These are phyloP conservation scores for Lipomyces orientalis DNA, from an alignment of 805 yeast genomes.

Conservation along the genomic window DNA sequence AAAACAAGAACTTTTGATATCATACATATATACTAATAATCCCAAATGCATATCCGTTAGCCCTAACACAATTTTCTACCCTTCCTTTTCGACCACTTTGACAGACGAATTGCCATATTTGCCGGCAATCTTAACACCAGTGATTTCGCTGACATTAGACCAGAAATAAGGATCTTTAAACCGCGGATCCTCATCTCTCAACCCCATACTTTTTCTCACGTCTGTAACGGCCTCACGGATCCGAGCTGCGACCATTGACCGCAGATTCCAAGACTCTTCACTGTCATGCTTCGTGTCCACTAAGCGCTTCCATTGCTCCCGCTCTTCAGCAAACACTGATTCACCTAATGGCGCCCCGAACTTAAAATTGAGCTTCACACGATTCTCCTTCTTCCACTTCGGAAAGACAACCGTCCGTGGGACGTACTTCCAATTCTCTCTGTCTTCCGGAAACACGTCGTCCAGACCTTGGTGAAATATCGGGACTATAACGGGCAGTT, in stretches of 20 bases:
- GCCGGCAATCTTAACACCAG: conserved; percentile 77
- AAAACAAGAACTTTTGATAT: not conserved
- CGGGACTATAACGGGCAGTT: conserved; percentile 86
- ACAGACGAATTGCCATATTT: conserved; percentile 51
- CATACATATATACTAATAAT: not conserved
- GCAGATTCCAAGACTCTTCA: conserved; percentile 63
- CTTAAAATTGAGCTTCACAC: conserved; percentile 60
- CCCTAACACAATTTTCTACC: conserved; percentile 6
- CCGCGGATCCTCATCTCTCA: conserved; percentile 68
- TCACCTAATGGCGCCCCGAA: conserved; percentile 78
- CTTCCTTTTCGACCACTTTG: conserved; percentile 30
- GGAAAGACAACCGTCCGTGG: conserved; percentile 52
- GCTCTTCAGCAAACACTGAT: conserved; percentile 59
- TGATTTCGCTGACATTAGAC: conserved; percentile 63
- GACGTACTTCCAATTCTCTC: conserved; percentile 61
- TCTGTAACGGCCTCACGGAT: conserved; percentile 62
- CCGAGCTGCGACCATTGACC: conserved; percentile 72
- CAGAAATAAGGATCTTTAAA: conserved; percentile 75
- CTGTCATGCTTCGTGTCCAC: conserved; percentile 64
- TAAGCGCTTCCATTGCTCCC: conserved; percentile 72
- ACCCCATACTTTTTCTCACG: conserved; percentile 39
- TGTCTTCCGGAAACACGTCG: conserved; percentile 78
- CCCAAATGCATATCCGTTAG: too few relatives aligned
- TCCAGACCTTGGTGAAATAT: conserved; percentile 87
- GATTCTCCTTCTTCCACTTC: conserved; percentile 10